A percentile compares a stretch with the other conserved stretches of the same genome.
These are phyloP conservation scores for Primulina huaijiensis DNA, from an alignment of 257 asterid genomes.

Conservation along the genomic window DNA sequence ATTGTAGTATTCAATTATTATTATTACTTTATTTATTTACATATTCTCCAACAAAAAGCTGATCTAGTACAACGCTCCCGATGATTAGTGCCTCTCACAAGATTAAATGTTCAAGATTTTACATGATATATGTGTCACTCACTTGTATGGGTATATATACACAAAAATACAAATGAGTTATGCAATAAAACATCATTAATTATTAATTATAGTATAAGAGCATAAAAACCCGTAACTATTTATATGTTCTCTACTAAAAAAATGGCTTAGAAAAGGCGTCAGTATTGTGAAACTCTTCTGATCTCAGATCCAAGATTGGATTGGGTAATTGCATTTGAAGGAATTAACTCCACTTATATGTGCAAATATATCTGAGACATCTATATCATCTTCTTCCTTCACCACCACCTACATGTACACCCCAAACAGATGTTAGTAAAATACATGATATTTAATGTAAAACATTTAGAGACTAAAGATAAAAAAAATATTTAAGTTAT, in stretches of 20 bases:
- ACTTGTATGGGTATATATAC: no score
- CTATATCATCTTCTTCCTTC: slow-evolving; percentile 66
- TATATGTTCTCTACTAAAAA: slow-evolving; percentile 18
- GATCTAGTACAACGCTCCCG: no score
- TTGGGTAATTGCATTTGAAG: slow-evolving; percentile 68
- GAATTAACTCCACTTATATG: slow-evolving; percentile 76
- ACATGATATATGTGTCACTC: not conserved
- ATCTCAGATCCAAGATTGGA: slow-evolving; percentile 67
- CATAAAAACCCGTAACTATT: not conserved
- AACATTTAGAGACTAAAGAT: not conserved
- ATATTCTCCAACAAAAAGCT: no score
- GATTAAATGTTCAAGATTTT: not conserved
- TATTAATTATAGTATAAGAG: not conserved
- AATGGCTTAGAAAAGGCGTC: slow-evolving; percentile 23
- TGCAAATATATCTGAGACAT: slow-evolving; percentile 55
- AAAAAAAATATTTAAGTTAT: not conserved
- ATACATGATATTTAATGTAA: not conserved
- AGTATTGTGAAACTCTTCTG: no score
- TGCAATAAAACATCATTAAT: not conserved
- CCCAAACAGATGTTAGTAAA: not conserved
- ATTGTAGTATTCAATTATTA: no score
- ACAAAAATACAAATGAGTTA: not conserved
- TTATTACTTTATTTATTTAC: no score
- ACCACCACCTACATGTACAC: slow-evolving; percentile 33
- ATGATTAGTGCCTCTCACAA: not conserved